Base-by-base conservation (phyloP, 805 yeast genomes). In the Lachancea sp. region DNA sequence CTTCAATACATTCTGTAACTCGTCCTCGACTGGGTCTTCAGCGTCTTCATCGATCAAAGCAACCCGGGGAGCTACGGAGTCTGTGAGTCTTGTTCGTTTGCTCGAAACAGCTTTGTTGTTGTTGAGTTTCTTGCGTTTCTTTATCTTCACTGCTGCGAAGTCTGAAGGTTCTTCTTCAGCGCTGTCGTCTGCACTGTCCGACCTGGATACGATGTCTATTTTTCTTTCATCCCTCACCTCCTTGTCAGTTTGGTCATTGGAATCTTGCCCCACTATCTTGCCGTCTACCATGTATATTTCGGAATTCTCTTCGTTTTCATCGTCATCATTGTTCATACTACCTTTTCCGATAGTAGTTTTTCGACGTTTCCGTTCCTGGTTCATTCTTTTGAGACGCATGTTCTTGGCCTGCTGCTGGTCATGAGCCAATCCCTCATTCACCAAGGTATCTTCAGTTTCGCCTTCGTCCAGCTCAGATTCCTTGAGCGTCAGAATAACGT, bases 401-500 rank as follows among this genome's bases (percentile, higher is more conserved):
- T 55, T 67, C 33, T 59, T 61, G 5, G 57, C 66, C n/a, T 58
- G 60, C 3, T 52, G 52, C 16, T 56, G 59, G 2, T 58, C 60
- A 6, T 60, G 58, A 1, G 52, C 55, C 5, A 53, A 44, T 4
- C 54, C 49, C 27, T 56, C 56, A 42, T 59, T 53, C 43, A 61
- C 66, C 17, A 62, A 50, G 7, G 53, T 49, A 42, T 57, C 62
- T 18, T 47, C 64, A 44, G 39, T 60, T 32, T 48, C 56, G 9
- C 55, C 44, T 1, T 53, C 59, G 29, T 50, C 58, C 3, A 65
- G 66, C 9, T 60, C 66, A 15, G 60, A 60, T 27, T 66, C 74
- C 66, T 77, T 72, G 41, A 84, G 65, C 0, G 89, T 83, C 42
- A 85, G 63, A 2, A 82, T 67, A 3, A 72, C 66, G 22, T 68